These are phyloP conservation scores for Nicotiana sylvestris DNA, from an alignment of 257 asterid genomes.

Conservation along the genomic window DNA sequence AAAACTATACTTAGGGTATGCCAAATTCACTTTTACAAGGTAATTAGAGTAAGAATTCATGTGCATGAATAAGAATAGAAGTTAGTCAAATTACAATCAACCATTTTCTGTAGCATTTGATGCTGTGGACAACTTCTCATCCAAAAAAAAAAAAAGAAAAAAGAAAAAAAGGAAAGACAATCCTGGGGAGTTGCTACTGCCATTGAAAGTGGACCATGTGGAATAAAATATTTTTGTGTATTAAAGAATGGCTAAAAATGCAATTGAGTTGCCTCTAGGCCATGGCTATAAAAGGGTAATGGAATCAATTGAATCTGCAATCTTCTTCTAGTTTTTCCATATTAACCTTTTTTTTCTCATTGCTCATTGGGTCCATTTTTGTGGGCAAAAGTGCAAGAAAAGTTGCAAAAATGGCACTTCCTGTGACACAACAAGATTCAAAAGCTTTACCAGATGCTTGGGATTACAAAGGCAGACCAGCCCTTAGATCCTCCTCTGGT, in stretches of 20 bases:
- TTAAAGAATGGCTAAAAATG: not conserved
- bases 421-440: conserved; percentile 38
- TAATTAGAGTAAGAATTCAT: not conserved
- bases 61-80: not conserved
- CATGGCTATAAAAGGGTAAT: conserved; percentile 25
- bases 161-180: not conserved
- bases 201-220: conserved; percentile 2
- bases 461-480: conserved; percentile 65
- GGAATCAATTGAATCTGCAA: conserved; percentile 13
- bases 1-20: not conserved
- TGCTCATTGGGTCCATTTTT: conserved; percentile 5
- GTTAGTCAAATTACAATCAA: not conserved
- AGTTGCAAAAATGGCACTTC: conserved; percentile 46
- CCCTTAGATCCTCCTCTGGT: conserved; percentile 49
- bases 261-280: not conserved
- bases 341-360: not conserved
- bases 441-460: conserved; percentile 51
- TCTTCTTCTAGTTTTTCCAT: not conserved
- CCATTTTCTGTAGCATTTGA: not conserved
- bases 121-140: not conserved
- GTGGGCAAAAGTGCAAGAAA: not conserved
- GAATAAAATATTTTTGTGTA: not conserved
- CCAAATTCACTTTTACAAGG: not conserved
- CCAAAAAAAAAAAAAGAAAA: not conserved
- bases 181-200: conserved; percentile 2